Percentiles rank a stretch among this genome's conserved stretches.
These are phyloP conservation scores for Neltuma alba DNA, from an alignment of 306 rosid species.

Conservation along the genomic window DNA sequence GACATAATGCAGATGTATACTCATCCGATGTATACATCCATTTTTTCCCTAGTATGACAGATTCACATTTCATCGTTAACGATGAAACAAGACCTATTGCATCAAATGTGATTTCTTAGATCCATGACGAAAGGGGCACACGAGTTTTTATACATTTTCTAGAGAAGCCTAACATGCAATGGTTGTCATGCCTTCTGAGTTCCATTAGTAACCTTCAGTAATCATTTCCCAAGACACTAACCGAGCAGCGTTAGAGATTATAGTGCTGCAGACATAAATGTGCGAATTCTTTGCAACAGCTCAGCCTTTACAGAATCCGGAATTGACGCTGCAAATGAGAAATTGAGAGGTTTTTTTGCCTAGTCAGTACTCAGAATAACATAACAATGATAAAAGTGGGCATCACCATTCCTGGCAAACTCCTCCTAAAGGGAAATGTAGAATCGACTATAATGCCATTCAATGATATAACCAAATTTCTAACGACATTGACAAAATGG, in stretches of 20 bases:
- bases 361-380: not conserved
- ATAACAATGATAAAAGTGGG: not conserved
- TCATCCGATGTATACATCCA: too few species aligned
- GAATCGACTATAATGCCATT: not conserved
- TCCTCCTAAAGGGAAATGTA: not conserved
- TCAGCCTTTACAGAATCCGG: conserved; percentile 89
- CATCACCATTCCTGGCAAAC: not conserved
- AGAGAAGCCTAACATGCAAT: not conserved
- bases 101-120: not conserved
- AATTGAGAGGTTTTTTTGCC: not conserved
- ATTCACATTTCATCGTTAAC: too few species aligned
- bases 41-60: too few species aligned
- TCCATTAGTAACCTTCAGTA: not conserved
- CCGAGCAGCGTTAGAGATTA: not conserved
- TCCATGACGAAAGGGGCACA: not conserved
- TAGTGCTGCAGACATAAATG: conserved; percentile 64
- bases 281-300: conserved; percentile 74
- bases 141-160: not conserved
- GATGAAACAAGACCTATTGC: not conserved
- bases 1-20: too few species aligned
- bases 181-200: not conserved
- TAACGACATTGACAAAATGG: not conserved
- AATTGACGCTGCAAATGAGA: conserved; percentile 64
- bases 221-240: not conserved
- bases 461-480: not conserved